A percentile compares a stretch with the other conserved stretches of the same genome.
These are phyloP conservation scores for Penicillium polonicum DNA, from an alignment of 2,329 filamentous ascomycete species.

Conservation along the genomic window DNA sequence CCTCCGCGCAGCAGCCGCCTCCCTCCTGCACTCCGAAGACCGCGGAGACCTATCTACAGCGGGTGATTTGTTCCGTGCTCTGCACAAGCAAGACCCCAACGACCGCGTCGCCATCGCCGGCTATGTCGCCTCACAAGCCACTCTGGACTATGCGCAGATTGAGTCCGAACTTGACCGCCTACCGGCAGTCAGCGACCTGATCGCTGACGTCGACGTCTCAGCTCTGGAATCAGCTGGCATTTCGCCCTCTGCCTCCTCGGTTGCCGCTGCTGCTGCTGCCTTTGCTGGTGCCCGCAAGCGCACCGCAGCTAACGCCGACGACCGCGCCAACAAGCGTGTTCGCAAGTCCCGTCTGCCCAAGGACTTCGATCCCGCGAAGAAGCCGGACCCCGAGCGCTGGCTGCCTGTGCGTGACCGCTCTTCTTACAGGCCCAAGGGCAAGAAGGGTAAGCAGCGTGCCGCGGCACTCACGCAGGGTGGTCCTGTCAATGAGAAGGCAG, in stretches of 20 bases:
- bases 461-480: conserved; percentile 82
- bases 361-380: conserved; percentile 67
- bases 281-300: conserved; percentile 44
- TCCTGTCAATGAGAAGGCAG: conserved; percentile 68
- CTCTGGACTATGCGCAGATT: conserved; percentile 41
- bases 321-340: conserved; percentile 41
- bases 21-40: conserved; percentile 73
- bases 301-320: conserved; percentile 30
- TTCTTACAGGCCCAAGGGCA: conserved; percentile 84
- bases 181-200: conserved; percentile 42
- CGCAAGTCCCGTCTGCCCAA: conserved; percentile 50
- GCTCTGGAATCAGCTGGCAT: conserved; percentile 49
- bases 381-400: conserved; percentile 88
- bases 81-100: conserved; percentile 62
- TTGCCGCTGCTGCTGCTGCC: conserved; percentile 33
- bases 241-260: conserved; percentile 33
- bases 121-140: conserved; percentile 78
- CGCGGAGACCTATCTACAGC: conserved; percentile 67
- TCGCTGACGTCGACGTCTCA: conserved; percentile 44
- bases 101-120: conserved; percentile 75
- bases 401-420: conserved; percentile 85
- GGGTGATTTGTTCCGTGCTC: conserved; percentile 71
- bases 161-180: conserved; percentile 39
- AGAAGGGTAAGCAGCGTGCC: conserved; percentile 84
- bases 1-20: conserved; percentile 76